Percentiles rank a stretch among this genome's conserved stretches.
Conservation (phyloP, 164 flowering plant genomes). For the Vitis cinerea region DNA sequence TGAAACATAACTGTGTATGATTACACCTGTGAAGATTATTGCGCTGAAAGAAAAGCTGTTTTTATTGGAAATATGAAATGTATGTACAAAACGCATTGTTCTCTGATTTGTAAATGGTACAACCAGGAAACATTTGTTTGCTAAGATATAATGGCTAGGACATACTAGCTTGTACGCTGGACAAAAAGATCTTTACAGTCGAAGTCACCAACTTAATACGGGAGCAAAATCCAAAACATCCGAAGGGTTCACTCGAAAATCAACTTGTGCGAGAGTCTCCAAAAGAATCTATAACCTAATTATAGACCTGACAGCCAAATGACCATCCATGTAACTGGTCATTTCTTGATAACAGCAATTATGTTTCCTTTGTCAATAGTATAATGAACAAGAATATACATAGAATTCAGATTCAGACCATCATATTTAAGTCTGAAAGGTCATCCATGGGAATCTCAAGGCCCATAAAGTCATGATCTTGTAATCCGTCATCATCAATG, state of each 20-base stretch:
- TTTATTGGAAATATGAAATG: conserved; percentile 42
- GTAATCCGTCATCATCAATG: conserved; percentile 61
- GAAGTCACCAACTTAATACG: conserved; percentile 30
- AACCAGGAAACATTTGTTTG: conserved; percentile 32
- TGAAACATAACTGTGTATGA: background rate
- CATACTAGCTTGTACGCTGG: conserved; percentile 35
- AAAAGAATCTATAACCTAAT: conserved; percentile 63
- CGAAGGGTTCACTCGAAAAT: conserved; percentile 33
- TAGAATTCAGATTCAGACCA: conserved; percentile 53
- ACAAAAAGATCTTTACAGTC: conserved; percentile 48
- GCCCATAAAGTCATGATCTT: conserved; percentile 66
- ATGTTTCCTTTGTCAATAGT: conserved; percentile 34
- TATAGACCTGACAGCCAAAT: conserved; percentile 27
- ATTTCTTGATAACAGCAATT: conserved; percentile 27
- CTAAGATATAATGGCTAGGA: conserved; percentile 33
- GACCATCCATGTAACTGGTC: conserved; percentile 31
- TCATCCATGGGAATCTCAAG: conserved; percentile 87
- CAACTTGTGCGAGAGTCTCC: conserved; percentile 31
- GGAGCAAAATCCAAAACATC: conserved; percentile 30
- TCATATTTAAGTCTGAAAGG: conserved; percentile 72
- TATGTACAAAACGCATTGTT: conserved; percentile 60
- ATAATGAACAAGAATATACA: conserved; percentile 67
- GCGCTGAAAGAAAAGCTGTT: conserved; percentile 21
- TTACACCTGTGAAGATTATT: background rate
- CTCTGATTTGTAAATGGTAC: conserved; percentile 50